phyloP scores from a whole-genome alignment of 768 basidiomycete species.

The Cystofilobasidium bisporidii region DNA sequence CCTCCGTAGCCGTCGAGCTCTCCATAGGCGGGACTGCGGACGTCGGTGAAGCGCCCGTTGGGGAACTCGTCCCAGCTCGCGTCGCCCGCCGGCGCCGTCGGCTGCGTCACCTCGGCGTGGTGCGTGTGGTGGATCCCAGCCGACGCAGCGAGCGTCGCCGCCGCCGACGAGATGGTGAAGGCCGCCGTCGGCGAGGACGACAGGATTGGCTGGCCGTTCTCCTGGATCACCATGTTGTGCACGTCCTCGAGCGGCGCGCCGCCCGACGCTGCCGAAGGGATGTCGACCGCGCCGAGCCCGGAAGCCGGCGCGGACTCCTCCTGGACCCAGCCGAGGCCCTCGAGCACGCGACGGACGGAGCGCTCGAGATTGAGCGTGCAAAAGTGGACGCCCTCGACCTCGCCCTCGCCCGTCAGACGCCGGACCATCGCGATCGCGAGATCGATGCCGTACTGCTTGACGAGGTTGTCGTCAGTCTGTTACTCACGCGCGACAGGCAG shows the following conservation, averaged over 20 bases:
- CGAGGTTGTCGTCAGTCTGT: conserved; percentile 85
- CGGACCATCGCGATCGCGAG: conserved; percentile 73
- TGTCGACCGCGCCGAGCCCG: conserved; percentile 34
- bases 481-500: not conserved
- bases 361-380: conserved; percentile 97
- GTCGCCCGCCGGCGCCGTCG: conserved; percentile 32
- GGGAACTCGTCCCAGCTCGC: conserved; percentile 41
- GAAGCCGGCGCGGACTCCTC: not conserved
- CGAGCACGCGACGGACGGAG: conserved; percentile 77
- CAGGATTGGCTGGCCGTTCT: not conserved
- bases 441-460: conserved; percentile 88
- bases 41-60: conserved; percentile 42
- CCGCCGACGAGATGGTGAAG: conserved; percentile 10
- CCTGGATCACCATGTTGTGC: conserved; percentile 35
- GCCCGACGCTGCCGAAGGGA: conserved; percentile 32
- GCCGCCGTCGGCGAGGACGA: not conserved
- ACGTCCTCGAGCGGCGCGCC: not conserved
- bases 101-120: conserved; percentile 42
- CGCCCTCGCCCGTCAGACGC: conserved; percentile 42
- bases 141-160: conserved; percentile 17
- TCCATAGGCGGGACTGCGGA: conserved; percentile 41
- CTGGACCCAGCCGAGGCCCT: conserved; percentile 60
- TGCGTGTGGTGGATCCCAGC: conserved; percentile 38
- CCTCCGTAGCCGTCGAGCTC: conserved; percentile 42
- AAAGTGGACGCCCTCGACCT: conserved; percentile 71